Evolutionary conservation across 495 filamentous ascomycete genomes (phyloP).

Genomic region (Chaetomidium leptoderma): DNA sequence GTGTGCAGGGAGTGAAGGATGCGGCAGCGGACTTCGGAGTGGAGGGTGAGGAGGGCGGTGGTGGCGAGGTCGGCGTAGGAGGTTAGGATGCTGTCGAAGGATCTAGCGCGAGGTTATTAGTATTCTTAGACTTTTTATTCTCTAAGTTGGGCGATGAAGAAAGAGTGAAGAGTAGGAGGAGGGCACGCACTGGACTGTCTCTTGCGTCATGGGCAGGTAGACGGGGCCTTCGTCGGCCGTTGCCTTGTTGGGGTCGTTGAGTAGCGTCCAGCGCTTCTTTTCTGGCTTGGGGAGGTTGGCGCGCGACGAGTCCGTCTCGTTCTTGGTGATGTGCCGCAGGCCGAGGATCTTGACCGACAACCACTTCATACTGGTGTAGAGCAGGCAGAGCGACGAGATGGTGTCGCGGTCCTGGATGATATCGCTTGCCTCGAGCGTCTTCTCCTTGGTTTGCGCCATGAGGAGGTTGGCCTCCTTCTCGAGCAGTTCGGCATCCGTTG

Average conservation of each 20-base stretch:
- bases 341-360: slow-evolving; percentile 72
- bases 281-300: slow-evolving; percentile 44
- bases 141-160: background rate
- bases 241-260: slow-evolving; percentile 54
- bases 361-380: slow-evolving; percentile 98
- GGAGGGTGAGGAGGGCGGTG: slow-evolving; percentile 74
- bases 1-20: slow-evolving; percentile 64
- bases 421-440: slow-evolving; percentile 65
- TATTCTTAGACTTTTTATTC: background rate
- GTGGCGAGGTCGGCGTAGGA: slow-evolving; percentile 73
- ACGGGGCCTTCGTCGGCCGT: slow-evolving; percentile 53
- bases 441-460: slow-evolving; percentile 58
- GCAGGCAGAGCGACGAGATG: slow-evolving; percentile 73
- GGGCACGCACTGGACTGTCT: slow-evolving; percentile 64
- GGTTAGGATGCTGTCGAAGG: slow-evolving; percentile 81
- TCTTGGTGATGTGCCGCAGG: slow-evolving; percentile 66
- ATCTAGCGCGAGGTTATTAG: slow-evolving; percentile 40
- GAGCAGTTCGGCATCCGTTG: slow-evolving; percentile 41
- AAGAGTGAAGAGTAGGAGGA: background rate
- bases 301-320: slow-evolving; percentile 50
- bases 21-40: slow-evolving; percentile 80
- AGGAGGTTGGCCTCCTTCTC: slow-evolving; percentile 66
- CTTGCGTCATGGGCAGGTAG: slow-evolving; percentile 83
- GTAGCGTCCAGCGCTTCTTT: slow-evolving; percentile 75
- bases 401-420: slow-evolving; percentile 87